Percentiles rank a stretch among this genome's conserved stretches.
Evolutionary conservation across 768 basidiomycete genomes (phyloP).

Genomic region (Coprinopsis marcescibilis): DNA sequence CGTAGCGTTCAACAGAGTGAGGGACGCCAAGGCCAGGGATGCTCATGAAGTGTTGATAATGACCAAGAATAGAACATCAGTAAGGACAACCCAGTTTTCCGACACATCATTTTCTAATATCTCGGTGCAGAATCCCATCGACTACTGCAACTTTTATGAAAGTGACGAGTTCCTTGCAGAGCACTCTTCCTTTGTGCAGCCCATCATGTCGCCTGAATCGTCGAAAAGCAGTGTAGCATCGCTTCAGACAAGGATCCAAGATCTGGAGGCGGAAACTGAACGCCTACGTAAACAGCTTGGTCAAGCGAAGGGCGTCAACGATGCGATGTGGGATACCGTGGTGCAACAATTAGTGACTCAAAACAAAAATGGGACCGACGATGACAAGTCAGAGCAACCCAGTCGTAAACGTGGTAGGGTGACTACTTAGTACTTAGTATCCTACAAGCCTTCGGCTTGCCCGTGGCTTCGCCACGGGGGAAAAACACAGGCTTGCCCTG

Average conservation of each 20-base stretch:
- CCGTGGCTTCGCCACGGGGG: too few relatives aligned
- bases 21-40: constrained; percentile 60
- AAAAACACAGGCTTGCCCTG: too few relatives aligned
- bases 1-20: constrained; percentile 66
- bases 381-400: constrained; percentile 16
- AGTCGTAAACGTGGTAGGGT: constrained; percentile 16
- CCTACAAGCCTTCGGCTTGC: too few relatives aligned
- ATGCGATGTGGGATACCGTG: constrained; percentile 87
- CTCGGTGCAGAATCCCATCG: constrained; percentile 1
- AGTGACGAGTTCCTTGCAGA: constrained; percentile 56
- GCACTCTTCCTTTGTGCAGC: constrained; percentile 58
- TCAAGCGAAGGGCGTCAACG: constrained; percentile 87
- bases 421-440: background rate
- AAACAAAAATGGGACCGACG: constrained; percentile 14
- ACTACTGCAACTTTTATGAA: constrained; percentile 12
- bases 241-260: constrained; percentile 51
- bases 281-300: constrained; percentile 63
- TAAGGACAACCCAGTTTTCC: constrained; percentile 4
- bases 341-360: constrained; percentile 53
- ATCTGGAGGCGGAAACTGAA: constrained; percentile 70
- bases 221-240: constrained; percentile 29
- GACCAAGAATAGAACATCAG: constrained; percentile 41
- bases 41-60: constrained; percentile 66
- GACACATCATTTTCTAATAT: background rate
- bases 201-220: constrained; percentile 24